These are phyloP conservation scores for Sclerospora graminicola DNA, from an alignment of 352 stramenopile genomes.

Conservation along the genomic window DNA sequence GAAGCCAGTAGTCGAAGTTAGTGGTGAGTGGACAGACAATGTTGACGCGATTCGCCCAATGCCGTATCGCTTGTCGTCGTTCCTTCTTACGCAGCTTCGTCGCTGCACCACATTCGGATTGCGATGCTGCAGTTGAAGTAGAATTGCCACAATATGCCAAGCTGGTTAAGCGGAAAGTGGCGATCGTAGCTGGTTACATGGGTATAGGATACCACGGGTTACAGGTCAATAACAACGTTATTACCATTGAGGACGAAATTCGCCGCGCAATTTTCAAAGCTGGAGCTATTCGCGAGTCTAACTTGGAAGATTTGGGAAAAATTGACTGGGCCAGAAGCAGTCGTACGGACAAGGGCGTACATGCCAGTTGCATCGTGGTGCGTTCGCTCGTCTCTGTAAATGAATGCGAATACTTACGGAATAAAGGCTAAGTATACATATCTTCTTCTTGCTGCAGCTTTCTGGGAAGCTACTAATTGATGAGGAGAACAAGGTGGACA, in stretches of 20 bases:
- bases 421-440: neutral
- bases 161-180: slow-evolving; percentile 83
- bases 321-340: slow-evolving; percentile 87
- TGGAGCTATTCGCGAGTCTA: slow-evolving; percentile 81
- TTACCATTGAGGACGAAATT: slow-evolving; percentile 80
- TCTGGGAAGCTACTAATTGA: slow-evolving; percentile 83
- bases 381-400: slow-evolving; percentile 11
- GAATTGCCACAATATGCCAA: slow-evolving; percentile 9
- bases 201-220: slow-evolving; percentile 72
- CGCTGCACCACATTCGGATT: neutral
- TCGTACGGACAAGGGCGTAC: slow-evolving; percentile 88
- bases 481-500: slow-evolving; percentile 56
- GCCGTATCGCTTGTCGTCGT: slow-evolving; percentile 2
- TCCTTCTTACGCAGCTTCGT: slow-evolving; percentile 5
- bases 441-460: slow-evolving; percentile 34
- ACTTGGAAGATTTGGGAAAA: slow-evolving; percentile 81
- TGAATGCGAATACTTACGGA: neutral
- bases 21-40: slow-evolving; percentile 6
- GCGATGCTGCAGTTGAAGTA: neutral
- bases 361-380: slow-evolving; percentile 85
- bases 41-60: slow-evolving; percentile 17
- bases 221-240: slow-evolving; percentile 69
- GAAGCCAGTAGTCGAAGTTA: slow-evolving; percentile 6
- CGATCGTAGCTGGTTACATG: slow-evolving; percentile 76
- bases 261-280: slow-evolving; percentile 65